phyloP scores from a whole-genome alignment of 1,284 basidiomycete genomes.

The Moesziomyces globuligerus region DNA sequence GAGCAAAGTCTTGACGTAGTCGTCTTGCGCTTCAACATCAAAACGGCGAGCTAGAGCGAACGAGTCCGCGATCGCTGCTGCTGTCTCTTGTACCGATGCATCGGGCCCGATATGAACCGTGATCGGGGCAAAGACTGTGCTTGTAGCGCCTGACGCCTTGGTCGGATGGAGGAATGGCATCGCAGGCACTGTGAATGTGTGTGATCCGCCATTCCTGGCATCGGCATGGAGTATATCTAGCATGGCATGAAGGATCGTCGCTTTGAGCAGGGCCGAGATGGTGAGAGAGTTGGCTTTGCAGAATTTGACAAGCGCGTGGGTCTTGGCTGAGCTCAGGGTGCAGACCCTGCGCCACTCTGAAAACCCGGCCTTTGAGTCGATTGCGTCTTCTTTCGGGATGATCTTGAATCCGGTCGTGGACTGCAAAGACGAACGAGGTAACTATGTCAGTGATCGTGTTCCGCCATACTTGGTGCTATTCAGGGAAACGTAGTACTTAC shows the following conservation, averaged over 20 bases:
- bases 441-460: no score
- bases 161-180: constrained; percentile 1
- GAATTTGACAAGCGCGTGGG: neutral
- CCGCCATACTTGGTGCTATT: no score
- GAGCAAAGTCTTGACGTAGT: constrained; percentile 5
- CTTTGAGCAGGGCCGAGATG: constrained; percentile 2
- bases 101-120: neutral
- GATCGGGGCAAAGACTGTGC: constrained; percentile 1
- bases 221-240: neutral
- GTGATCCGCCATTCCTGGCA: neutral
- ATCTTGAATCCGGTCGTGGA: constrained; percentile 1
- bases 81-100: neutral
- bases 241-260: constrained; percentile 1
- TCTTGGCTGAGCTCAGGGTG: neutral
- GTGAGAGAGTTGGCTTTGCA: constrained; percentile 3
- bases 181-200: constrained; percentile 6
- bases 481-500: constrained; percentile 3
- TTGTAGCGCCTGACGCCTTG: neutral
- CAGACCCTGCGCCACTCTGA: neutral
- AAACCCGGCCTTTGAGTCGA: no score
- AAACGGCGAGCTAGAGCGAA: constrained; percentile 1
- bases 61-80: neutral
- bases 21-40: neutral
- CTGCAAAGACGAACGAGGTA: no score
- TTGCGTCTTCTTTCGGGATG: neutral